phyloP scores from a whole-genome alignment of 768 basidiomycete genomes.

The Pilatotrama ljubarskyi region DNA sequence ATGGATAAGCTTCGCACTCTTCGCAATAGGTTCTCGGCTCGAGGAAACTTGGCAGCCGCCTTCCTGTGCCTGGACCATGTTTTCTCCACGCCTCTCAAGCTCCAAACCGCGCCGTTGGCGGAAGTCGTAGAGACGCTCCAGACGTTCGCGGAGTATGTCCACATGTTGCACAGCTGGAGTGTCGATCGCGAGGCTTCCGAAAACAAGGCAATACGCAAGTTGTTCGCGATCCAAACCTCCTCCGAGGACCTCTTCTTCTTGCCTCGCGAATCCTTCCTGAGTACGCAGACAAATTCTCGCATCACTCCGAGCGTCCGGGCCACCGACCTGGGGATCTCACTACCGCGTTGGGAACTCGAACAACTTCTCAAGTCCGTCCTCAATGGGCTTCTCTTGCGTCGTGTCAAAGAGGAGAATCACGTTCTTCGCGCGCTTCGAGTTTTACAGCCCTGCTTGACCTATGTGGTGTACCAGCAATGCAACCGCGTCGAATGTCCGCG shows the following conservation, averaged over 20 bases:
- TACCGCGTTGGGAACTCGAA: conserved; percentile 25
- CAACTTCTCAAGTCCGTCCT: conserved; percentile 30
- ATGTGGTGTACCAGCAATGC: conserved; percentile 5
- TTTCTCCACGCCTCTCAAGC: conserved; percentile 33
- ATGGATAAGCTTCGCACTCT: conserved; percentile 33
- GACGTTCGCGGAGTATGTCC: conserved; percentile 36
- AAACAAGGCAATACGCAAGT: conserved; percentile 26
- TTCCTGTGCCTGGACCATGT: conserved; percentile 46
- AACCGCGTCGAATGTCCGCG: conserved; percentile 36
- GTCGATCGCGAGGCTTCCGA: background rate
- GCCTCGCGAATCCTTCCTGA: conserved; percentile 30
- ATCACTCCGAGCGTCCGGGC: background rate
- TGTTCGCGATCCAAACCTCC: conserved; percentile 37
- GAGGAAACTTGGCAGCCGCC: conserved; percentile 34
- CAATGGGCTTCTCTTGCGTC: conserved; percentile 29
- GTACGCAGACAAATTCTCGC: conserved; percentile 1
- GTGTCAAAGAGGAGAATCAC: conserved; percentile 36
- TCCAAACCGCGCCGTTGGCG: conserved; percentile 26
- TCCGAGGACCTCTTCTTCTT: conserved; percentile 34
- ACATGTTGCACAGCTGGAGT: background rate
- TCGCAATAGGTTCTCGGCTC: conserved; percentile 32
- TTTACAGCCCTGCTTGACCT: conserved; percentile 43
- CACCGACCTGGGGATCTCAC: background rate
- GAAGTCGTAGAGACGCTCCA: conserved; percentile 34
- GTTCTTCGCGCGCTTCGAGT: conserved; percentile 31